A percentile compares a stretch with the other conserved stretches of the same genome.
phyloP scores from a whole-genome alignment of 2,329 filamentous ascomycete genomes.

The Penicillium sp. region DNA sequence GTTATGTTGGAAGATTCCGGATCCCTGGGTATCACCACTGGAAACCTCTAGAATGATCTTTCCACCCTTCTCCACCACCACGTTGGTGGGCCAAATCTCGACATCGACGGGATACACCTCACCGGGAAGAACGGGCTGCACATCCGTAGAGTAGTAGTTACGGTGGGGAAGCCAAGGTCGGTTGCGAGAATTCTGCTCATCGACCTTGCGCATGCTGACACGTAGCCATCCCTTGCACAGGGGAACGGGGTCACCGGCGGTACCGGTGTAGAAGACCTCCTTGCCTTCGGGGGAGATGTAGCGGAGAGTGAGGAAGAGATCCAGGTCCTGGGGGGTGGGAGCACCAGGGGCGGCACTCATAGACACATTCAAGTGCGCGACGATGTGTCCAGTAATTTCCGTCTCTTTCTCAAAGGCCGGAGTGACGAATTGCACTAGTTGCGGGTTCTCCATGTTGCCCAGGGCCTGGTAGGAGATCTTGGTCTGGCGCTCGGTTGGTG shows the following conservation, averaged over 20 bases:
- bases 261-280: constrained; percentile 62
- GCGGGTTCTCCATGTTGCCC: constrained; percentile 61
- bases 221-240: constrained; percentile 63
- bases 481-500: constrained; percentile 34
- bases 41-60: constrained; percentile 40
- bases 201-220: constrained; percentile 57
- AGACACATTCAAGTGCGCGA: constrained; percentile 69
- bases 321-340: constrained; percentile 56
- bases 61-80: constrained; percentile 43
- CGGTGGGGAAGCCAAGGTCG: constrained; percentile 56
- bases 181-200: constrained; percentile 52
- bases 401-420: constrained; percentile 65
- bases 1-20: constrained; percentile 57
- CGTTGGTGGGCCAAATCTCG: constrained; percentile 48
- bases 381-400: constrained; percentile 72
- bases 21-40: constrained; percentile 59
- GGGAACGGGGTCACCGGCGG: constrained; percentile 61
- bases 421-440: constrained; percentile 64
- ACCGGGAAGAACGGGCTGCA: constrained; percentile 55
- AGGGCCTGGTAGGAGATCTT: constrained; percentile 66
- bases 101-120: constrained; percentile 60
- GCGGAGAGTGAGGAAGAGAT: constrained; percentile 62
- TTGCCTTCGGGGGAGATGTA: constrained; percentile 57
- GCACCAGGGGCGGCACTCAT: constrained; percentile 49
- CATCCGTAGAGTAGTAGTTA: constrained; percentile 58